Conservation (phyloP, 805 yeast genomes). For the Pichia nanzhaoensis region DNA sequence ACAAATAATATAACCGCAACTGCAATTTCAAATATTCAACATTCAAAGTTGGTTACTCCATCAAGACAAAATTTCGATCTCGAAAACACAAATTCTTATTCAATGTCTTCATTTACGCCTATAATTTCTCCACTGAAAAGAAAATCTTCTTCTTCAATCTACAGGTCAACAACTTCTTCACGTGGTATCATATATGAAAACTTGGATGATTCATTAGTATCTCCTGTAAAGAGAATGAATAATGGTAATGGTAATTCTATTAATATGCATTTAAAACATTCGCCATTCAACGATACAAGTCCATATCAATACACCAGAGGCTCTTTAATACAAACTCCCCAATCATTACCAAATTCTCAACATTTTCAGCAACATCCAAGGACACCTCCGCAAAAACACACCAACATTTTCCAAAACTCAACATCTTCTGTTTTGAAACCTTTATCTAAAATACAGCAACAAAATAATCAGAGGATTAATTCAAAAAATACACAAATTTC, state of each 20-base stretch:
- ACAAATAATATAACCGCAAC: conserved; percentile 16
- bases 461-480: too few species aligned
- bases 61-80: conserved; percentile 3
- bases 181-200: conserved; percentile 3
- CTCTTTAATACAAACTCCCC: conserved; percentile 16
- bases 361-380: conserved; percentile 23
- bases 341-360: conserved; percentile 3
- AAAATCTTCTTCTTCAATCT: conserved; percentile 15
- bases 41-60: conserved; percentile 13
- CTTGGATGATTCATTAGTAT: conserved; percentile 16
- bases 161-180: conserved; percentile 6
- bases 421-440: too few species aligned
- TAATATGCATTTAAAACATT: too few species aligned
- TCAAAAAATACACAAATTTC: too few species aligned
- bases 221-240: conserved; percentile 25
- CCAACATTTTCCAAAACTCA: conserved; percentile 4
- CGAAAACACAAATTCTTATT: conserved; percentile 1
- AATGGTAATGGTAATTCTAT: too few species aligned
- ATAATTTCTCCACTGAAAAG: conserved; percentile 27
- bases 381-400: conserved; percentile 25
- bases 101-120: conserved; percentile 11
- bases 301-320: conserved; percentile 17
- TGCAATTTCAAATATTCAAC: conserved; percentile 16
- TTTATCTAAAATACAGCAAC: too few species aligned
- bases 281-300: too few species aligned